Evolutionary conservation across 352 stramenopile species (phyloP), one percentile per base, ranked within the genome.

Genomic region (Globisporangium mamillatum): DNA sequence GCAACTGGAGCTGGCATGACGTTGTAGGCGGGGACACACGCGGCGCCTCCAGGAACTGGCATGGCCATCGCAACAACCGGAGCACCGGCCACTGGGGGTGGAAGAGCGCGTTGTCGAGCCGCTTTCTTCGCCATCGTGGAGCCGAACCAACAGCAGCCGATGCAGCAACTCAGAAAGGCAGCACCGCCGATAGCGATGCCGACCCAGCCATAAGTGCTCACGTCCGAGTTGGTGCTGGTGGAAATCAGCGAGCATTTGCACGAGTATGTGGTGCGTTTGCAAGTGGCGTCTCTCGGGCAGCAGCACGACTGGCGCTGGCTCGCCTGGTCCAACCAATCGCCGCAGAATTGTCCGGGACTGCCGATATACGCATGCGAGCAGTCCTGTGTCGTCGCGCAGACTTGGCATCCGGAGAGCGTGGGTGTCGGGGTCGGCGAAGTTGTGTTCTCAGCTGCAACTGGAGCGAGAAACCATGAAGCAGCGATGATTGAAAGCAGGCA

Each of bases 351-450:
- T 8, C 74, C 74, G 0, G 74, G 71, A 0, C n/a, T 25, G 14
- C 68, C 64, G 14, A 66, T 52, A 32, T 76, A 78, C 12, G 74
- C 71, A 18, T 62, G 65, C 24, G 68, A 75, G 54, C 74, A 81
- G 25, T 78, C 64, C 2, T 66, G 63, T 1, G 46, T 57, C 5
- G 41, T 36, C 9, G 66, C 66, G 18, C 72, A 81, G 3, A 71
- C 58, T 61, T 81, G 71, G 46, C 75, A 81, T 0, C 71, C 74
- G 3, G 64, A 69, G 41, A 69, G 64, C 22, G 63, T 68, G 3
- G 63, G 34, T 10, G 52, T 46, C 38, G 52, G 63, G 9, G 34
- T 56, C 12, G 55, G 24, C 12, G 57, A 14, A 9, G 41, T 66
- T 7, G 41, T 63, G 25, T 53, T 14, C 16, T 41, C 55, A 20